Evolutionary conservation across 306 rosid species (phyloP), one percentile per base, ranked within the genome.

Genomic region (Inga leiocalycina): DNA sequence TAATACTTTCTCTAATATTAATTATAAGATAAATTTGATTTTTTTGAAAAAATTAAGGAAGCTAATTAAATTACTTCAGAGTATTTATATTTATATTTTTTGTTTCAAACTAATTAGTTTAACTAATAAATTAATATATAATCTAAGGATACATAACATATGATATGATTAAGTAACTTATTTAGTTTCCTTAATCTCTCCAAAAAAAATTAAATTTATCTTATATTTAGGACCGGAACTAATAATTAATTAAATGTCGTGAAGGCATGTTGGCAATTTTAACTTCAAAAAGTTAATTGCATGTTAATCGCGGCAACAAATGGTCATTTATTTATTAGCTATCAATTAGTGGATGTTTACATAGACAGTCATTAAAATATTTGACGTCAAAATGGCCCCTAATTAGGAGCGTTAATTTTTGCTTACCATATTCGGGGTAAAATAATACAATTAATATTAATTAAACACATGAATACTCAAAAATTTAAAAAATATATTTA

Each of bases 271-370:
- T 37, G 70, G 6, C 34, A 66, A 37, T 44, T 24, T 37, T 39
- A 32, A 81, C 35, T 41, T 61, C 14, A 43, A 44, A 44, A 22
- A 0, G 48, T 73, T 78, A 65, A 66, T 72, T 34, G 39, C 48
- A 43, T 4, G 9, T 39, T 49, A 32, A 80, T 46, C 77, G 17
- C 27, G 56, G 44, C 37, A 81, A 74, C 57, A 20, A 86, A 27
- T 77, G 64, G 15, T 32, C 11, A 54, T 62, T 39, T 69, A 3
- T 73, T 74, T 64, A 37, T 80, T 14, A 10, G 66, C 66, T 10
- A 20, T 57, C 34, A 59, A 59, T 59, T n/a, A 10, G 66, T 56
- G 41, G 34, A 68, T 69, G 62, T 57, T 57, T 86, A 56, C 19
- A 27, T 46, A 37, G 35, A 45, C 43, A 32, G 44, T 7, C 71